phyloP scores from a whole-genome alignment of 108 stramenopile genomes.

The Pseudonitzschia delicatissima region DNA sequence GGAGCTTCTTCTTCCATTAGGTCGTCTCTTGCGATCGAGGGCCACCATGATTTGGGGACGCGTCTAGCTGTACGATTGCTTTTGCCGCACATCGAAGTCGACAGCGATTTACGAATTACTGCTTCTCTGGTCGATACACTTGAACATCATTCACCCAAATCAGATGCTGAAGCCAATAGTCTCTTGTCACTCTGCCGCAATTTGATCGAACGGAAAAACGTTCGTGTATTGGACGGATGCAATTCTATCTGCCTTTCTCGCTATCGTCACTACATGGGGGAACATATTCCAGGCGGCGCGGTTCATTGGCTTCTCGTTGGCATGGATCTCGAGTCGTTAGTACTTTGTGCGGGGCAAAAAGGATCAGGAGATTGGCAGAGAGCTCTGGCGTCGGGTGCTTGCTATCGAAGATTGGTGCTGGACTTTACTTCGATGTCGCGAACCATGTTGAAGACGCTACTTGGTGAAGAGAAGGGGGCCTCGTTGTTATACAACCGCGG shows the following conservation, averaged over 20 bases:
- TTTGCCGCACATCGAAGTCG: conserved; percentile 53
- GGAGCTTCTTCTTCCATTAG: conserved; percentile 63
- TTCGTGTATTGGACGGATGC: conserved; percentile 68
- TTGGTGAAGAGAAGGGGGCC: conserved; percentile 29
- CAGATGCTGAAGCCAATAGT: conserved; percentile 64
- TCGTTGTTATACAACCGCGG: conserved; percentile 14
- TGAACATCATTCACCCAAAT: conserved; percentile 50
- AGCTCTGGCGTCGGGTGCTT: conserved; percentile 12
- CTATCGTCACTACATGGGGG: conserved; percentile 43
- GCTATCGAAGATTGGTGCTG: conserved; percentile 21
- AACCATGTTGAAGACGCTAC: conserved; percentile 25
- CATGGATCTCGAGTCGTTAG: conserved; percentile 50
- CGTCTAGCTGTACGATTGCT: conserved; percentile 59
- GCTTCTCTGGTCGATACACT: conserved; percentile 54
- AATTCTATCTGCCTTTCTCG: conserved; percentile 52
- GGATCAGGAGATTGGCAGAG: conserved; percentile 28
- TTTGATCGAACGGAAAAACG: conserved; percentile 44
- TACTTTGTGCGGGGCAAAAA: conserved; percentile 32
- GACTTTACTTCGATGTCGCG: conserved; percentile 25
- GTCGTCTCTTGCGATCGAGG: conserved; percentile 65
- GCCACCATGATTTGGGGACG: conserved; percentile 54
- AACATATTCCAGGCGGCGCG: conserved; percentile 32
- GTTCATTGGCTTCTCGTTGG: conserved; percentile 66
- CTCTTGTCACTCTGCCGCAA: conserved; percentile 49
- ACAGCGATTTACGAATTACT: conserved; percentile 49